phyloP scores from a whole-genome alignment of 2,329 filamentous ascomycete species.

The Lecanicillium sp. region DNA sequence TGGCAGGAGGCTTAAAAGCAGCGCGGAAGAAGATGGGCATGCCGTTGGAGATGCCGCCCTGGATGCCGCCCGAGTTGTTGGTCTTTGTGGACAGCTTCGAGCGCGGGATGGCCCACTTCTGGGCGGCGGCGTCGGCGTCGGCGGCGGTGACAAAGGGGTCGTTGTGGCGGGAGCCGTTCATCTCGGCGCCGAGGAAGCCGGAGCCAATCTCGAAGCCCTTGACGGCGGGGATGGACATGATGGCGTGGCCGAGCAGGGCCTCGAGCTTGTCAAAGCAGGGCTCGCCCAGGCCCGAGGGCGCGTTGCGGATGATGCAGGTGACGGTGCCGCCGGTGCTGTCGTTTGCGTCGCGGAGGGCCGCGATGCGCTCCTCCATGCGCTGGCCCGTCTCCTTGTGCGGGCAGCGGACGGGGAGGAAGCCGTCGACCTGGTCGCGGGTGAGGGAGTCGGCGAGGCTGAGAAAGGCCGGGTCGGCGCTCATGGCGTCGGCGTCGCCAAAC shows the following conservation, averaged over 20 bases:
- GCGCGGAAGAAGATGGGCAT: conserved; percentile 91
- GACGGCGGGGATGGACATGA: conserved; percentile 89
- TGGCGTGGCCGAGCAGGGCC: conserved; percentile 82
- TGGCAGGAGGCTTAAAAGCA: conserved; percentile 91
- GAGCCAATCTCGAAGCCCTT: conserved; percentile 96
- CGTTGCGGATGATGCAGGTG: conserved; percentile 85
- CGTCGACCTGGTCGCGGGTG: conserved; percentile 70
- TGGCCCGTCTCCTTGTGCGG: conserved; percentile 57
- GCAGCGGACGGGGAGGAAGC: conserved; percentile 79
- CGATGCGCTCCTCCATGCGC: conserved; percentile 74
- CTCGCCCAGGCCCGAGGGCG: conserved; percentile 80
- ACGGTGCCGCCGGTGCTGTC: conserved; percentile 95
- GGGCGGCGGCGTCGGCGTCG: conserved; percentile 32
- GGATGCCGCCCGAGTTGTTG: conserved; percentile 91
- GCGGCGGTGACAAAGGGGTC: conserved; percentile 63
- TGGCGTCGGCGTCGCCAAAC: conserved; percentile 36
- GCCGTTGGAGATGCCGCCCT: conserved; percentile 92
- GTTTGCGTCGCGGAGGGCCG: conserved; percentile 65
- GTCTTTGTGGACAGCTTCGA: conserved; percentile 56
- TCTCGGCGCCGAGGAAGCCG: conserved; percentile 79
- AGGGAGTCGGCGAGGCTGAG: conserved; percentile 65
- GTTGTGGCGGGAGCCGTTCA: conserved; percentile 87
- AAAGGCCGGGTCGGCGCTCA: conserved; percentile 74
- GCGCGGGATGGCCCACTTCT: too few species aligned
- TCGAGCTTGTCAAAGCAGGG: conserved; percentile 95